phyloP scores from a whole-genome alignment of 2,329 filamentous ascomycete species.

The Alternaria gansuensis region DNA sequence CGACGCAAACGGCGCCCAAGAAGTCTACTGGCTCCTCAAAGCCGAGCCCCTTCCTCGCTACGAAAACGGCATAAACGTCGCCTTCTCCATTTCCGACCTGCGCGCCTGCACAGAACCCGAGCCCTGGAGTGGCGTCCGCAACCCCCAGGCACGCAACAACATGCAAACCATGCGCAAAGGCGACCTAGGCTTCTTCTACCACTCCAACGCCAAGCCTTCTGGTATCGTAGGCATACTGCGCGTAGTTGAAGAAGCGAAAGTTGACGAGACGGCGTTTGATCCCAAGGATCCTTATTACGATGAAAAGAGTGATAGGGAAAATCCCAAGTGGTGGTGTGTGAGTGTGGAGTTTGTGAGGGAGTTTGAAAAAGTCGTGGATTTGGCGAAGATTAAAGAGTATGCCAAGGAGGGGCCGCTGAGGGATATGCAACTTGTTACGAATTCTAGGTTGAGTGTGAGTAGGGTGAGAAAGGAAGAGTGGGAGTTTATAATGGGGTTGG shows the following conservation, averaged over 20 bases:
- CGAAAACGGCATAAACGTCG: slow-evolving; percentile 87
- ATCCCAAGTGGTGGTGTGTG: slow-evolving; percentile 87
- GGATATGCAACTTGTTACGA: slow-evolving; percentile 83
- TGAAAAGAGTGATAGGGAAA: slow-evolving; percentile 71
- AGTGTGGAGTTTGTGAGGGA: slow-evolving; percentile 88
- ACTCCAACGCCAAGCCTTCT: slow-evolving; percentile 89
- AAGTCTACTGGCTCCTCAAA: slow-evolving; percentile 61
- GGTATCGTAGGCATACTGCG: slow-evolving; percentile 90
- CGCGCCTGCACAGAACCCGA: slow-evolving; percentile 76
- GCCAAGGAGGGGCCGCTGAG: slow-evolving; percentile 67
- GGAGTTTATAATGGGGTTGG: slow-evolving; percentile 67
- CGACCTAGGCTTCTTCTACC: slow-evolving; percentile 96
- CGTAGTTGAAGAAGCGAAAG: slow-evolving; percentile 82
- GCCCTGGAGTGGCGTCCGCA: slow-evolving; percentile 79
- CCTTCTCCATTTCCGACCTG: slow-evolving; percentile 94
- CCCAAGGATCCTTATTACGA: slow-evolving; percentile 83
- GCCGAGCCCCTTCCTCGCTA: slow-evolving; percentile 81
- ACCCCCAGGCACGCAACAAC: slow-evolving; percentile 77
- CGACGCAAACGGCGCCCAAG: slow-evolving; percentile 38
- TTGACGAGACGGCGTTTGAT: slow-evolving; percentile 80
- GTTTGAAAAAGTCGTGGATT: slow-evolving; percentile 73
- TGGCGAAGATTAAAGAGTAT: slow-evolving; percentile 75
- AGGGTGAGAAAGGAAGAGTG: slow-evolving; percentile 72
- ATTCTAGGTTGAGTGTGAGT: slow-evolving; percentile 83
- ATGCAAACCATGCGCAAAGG: slow-evolving; percentile 90